These are phyloP conservation scores for Neofusicoccum laricinum DNA, from an alignment of 2,329 filamentous ascomycete species.

Conservation along the genomic window DNA sequence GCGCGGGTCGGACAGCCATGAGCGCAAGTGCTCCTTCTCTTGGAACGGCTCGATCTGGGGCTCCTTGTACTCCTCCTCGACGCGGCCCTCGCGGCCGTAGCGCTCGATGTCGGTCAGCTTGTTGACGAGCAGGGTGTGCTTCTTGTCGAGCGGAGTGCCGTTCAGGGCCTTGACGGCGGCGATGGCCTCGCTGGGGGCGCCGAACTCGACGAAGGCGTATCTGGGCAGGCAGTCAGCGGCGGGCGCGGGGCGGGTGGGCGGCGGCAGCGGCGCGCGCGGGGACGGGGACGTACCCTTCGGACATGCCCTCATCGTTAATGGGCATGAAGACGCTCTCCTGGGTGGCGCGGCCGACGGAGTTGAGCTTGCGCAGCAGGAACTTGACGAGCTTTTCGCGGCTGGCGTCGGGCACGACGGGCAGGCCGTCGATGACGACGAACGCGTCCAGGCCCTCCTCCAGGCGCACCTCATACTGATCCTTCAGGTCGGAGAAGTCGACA, in stretches of 20 bases:
- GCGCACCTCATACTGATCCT: constrained; percentile 92
- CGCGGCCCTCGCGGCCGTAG: constrained; percentile 87
- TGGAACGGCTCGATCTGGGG: constrained; percentile 81
- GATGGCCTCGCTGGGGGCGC: constrained; percentile 82
- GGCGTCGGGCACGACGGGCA: constrained; percentile 84
- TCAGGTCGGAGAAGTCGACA: constrained; percentile 91
- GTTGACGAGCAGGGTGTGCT: constrained; percentile 92
- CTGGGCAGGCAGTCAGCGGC: constrained; percentile 45
- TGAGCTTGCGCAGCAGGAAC: constrained; percentile 92
- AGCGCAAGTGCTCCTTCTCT: constrained; percentile 91
- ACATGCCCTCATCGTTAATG: constrained; percentile 80
- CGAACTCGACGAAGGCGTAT: constrained; percentile 96
- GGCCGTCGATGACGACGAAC: constrained; percentile 93
- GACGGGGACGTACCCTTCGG: constrained; percentile 67
- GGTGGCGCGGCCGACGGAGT: constrained; percentile 75
- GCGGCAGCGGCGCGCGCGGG: no score
- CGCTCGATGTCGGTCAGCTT: constrained; percentile 98
- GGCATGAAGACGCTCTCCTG: constrained; percentile 95
- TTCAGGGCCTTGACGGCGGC: constrained; percentile 88
- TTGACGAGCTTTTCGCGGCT: constrained; percentile 94
- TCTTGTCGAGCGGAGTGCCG: constrained; percentile 87
- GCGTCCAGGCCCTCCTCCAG: constrained; percentile 94
- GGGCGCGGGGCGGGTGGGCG: not conserved
- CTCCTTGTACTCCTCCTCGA: constrained; percentile 84
- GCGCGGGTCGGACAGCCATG: constrained; percentile 84